Evolutionary conservation across 2,329 filamentous ascomycete species (phyloP).

Genomic region (Blumeria graminis): DNA sequence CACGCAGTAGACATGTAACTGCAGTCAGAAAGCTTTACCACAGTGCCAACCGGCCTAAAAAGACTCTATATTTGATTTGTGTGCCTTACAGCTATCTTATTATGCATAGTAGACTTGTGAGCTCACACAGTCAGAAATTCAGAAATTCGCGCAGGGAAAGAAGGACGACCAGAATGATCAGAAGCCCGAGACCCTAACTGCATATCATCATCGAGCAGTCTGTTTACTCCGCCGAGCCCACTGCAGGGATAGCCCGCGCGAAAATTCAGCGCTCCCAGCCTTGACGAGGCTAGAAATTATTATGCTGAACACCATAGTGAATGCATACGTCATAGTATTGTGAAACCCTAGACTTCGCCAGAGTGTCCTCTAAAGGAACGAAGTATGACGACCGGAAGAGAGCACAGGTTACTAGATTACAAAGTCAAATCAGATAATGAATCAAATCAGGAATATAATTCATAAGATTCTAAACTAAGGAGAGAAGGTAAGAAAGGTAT

Average conservation of each 20-base stretch:
- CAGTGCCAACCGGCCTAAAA: no score
- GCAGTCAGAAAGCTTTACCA: no score
- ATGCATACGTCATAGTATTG: not conserved
- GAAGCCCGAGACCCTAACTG: not conserved
- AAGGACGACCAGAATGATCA: not conserved
- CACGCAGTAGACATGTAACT: no score
- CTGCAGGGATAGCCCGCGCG: not conserved
- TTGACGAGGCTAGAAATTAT: not conserved
- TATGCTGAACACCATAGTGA: not conserved
- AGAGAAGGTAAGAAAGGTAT: no score
- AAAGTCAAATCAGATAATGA: no score
- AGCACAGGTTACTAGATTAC: no score
- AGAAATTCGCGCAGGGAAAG: not conserved
- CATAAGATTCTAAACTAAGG: no score
- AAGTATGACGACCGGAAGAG: no score
- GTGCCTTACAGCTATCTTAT: no score
- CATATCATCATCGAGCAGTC: not conserved
- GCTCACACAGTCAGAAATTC: not conserved
- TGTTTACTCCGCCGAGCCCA: not conserved
- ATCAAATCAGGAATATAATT: no score
- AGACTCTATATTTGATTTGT: no score
- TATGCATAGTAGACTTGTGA: no score
- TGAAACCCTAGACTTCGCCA: not conserved
- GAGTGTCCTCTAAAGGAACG: not conserved
- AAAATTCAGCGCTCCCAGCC: not conserved